Base-by-base conservation (phyloP, 1,139 yeast species). In the Hansenula anomala region DNA sequence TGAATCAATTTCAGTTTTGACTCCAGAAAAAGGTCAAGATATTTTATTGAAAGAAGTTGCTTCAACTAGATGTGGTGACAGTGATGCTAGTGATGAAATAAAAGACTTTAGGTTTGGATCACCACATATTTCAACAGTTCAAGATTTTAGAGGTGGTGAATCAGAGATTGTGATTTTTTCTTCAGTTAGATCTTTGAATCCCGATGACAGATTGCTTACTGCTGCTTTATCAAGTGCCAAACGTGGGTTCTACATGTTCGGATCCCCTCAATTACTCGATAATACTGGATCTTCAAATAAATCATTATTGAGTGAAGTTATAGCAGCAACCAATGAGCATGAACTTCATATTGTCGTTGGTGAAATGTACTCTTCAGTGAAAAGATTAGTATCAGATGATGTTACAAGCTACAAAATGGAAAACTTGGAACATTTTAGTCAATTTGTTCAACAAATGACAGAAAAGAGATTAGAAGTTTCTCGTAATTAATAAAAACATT, bases 1-100 rank as follows among this genome's bases (percentile, higher is more conserved):
- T 1, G 47, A 52, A 1, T 50, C 51, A 15, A 67, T 80, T 17
- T 61, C 66, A 11, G 66, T 80, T 12, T 50, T 72, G 35, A 65
- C 73, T 2, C 59, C 66, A 11, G 67, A 66, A 24, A 56, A 58
- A 16, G 65, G 68, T 8, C 86, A 50, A 25, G 40, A 29, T 18
- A 33, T 39, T 1, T 28, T 49, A 3, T 22, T 50, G 9, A 35
- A 40, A n/a, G 52, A 49, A n/a, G 36, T 48, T 12, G 35, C 35
- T 3, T 3, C 13, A 6, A 18, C 30, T 7, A 36, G 28, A 28
- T 28, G 38, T 13, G 39, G 36, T 8, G 15, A 22, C 9, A 19
- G 29, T 11, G 34, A 33, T 3, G 23, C 10, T 2, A 36, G 41
- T 3, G 24, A 35, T 2, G 39, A 45, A 1, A 13, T 42, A 15